These are phyloP conservation scores for Termitomyces sp. DNA, from an alignment of 768 basidiomycete species.

Conservation along the genomic window DNA sequence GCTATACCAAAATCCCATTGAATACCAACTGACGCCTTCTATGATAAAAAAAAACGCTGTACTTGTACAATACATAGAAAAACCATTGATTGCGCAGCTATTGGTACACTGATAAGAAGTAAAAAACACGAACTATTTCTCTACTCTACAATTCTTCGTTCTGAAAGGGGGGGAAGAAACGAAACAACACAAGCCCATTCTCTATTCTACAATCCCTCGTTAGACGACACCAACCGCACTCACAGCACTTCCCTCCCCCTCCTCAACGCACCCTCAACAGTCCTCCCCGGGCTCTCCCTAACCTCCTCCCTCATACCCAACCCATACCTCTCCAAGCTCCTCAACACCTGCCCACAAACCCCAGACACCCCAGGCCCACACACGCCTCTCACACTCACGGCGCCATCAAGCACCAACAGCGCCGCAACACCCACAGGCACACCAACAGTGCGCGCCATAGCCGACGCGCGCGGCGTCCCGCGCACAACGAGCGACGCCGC, in stretches of 20 bases:
- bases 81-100: background rate
- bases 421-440: slow-evolving; percentile 85
- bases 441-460: slow-evolving; percentile 91
- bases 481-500: slow-evolving; percentile 63
- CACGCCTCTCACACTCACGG: slow-evolving; percentile 51
- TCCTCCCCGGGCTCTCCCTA: background rate
- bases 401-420: slow-evolving; percentile 61
- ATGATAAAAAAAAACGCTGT: no score
- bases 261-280: slow-evolving; percentile 5
- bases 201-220: no score
- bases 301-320: slow-evolving; percentile 39
- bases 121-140: background rate
- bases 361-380: slow-evolving; percentile 59
- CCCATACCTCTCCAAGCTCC: slow-evolving; percentile 49
- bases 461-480: slow-evolving; percentile 48
- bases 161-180: no score
- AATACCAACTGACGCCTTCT: background rate
- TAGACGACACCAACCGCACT: no score
- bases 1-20: slow-evolving; percentile 25
- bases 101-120: background rate
- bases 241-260: no score
- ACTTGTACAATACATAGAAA: no score
- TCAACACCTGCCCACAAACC: slow-evolving; percentile 64
- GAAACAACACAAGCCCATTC: no score
- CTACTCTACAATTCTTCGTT: no score